phyloP scores from a whole-genome alignment of 2,329 filamentous ascomycete genomes.

The Fusarium keratoplasticum region DNA sequence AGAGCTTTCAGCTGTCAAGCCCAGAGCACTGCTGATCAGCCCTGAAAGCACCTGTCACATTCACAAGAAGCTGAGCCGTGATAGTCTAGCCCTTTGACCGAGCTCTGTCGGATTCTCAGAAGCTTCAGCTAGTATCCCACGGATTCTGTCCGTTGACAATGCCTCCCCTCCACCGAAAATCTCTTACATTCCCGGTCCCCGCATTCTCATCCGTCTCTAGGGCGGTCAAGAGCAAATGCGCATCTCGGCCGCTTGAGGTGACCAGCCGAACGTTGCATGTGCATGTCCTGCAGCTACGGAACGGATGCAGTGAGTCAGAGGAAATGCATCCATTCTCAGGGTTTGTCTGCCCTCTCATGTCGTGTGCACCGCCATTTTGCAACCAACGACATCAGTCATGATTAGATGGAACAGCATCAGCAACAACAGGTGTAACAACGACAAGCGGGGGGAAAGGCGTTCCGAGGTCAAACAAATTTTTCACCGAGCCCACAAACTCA shows the following conservation, averaged over 20 bases:
- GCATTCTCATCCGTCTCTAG: constrained; percentile 28
- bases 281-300: neutral
- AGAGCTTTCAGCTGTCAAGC: constrained; percentile 13
- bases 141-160: neutral
- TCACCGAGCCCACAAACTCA: constrained; percentile 8
- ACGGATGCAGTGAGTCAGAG: constrained; percentile 25
- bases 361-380: constrained; percentile 20
- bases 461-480: neutral
- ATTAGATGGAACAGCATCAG: constrained; percentile 1
- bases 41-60: constrained; percentile 16
- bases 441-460: neutral
- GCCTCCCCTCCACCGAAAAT: constrained; percentile 10
- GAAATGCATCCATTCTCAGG: constrained; percentile 6
- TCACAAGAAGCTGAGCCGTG: constrained; percentile 4
- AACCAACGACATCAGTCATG: constrained; percentile 9
- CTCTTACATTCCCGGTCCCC: constrained; percentile 30
- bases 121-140: constrained; percentile 5
- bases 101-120: constrained; percentile 23
- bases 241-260: constrained; percentile 17
- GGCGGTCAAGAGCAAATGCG: constrained; percentile 23
- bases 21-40: constrained; percentile 23
- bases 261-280: constrained; percentile 21
- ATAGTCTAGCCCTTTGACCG: constrained; percentile 1
- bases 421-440: neutral
- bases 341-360: constrained; percentile 6